These are phyloP conservation scores for Chaetomium cochliodes DNA, from an alignment of 495 filamentous ascomycete species.

Conservation along the genomic window DNA sequence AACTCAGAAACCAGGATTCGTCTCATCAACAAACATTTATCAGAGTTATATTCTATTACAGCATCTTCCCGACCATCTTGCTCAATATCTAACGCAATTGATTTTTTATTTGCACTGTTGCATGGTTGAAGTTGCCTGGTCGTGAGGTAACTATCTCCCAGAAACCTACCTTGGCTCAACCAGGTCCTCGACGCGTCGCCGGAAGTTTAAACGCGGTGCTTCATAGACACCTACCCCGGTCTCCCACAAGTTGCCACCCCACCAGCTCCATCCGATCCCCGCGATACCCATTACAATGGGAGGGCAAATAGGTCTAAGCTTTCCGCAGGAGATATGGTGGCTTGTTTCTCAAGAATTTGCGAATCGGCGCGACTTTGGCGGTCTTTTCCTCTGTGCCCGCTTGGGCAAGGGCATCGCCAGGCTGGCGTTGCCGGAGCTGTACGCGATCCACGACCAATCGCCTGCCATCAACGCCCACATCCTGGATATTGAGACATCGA, in stretches of 20 bases:
- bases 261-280: neutral
- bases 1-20: no score
- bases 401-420: conserved; percentile 52
- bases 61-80: neutral
- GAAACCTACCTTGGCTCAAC: no score
- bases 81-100: neutral
- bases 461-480: conserved; percentile 23
- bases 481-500: conserved; percentile 46
- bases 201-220: no score
- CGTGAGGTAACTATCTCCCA: no score
- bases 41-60: neutral
- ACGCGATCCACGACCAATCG: conserved; percentile 46
- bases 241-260: no score
- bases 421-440: conserved; percentile 61
- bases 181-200: neutral
- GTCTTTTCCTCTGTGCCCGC: conserved; percentile 56
- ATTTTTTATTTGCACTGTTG: neutral
- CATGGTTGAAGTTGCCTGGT: no score
- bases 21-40: neutral
- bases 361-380: conserved; percentile 51
- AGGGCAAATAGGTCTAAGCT: neutral
- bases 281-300: neutral
- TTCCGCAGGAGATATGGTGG: conserved; percentile 61
- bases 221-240: no score
- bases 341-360: conserved; percentile 59